Conservation (phyloP, 129 eudicot genomes). For the Flaveria robusta region DNA sequence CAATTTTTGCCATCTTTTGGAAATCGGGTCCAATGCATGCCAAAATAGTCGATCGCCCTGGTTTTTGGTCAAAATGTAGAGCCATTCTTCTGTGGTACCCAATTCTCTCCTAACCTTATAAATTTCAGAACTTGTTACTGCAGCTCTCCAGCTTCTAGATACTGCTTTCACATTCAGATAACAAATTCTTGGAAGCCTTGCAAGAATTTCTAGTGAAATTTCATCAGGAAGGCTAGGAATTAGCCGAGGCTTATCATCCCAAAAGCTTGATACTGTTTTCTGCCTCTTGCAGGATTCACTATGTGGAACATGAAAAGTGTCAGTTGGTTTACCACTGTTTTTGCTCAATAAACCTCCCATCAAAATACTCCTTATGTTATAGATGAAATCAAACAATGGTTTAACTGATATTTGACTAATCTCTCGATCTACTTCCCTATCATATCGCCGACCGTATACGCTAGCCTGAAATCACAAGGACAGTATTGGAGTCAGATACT, state of each 20-base stretch:
- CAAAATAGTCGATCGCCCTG: constrained; percentile 65
- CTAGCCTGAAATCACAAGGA: constrained; percentile 19
- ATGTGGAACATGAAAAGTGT: constrained; percentile 35
- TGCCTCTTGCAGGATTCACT: constrained; percentile 71
- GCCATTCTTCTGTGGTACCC: constrained; percentile 89
- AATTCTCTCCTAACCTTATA: constrained; percentile 73
- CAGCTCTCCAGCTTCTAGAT: constrained; percentile 85
- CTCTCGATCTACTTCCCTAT: not conserved
- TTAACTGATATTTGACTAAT: not conserved
- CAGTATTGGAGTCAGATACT: constrained; percentile 4
- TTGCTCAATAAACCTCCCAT: constrained; percentile 78
- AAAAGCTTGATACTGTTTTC: constrained; percentile 53
- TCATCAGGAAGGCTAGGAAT: constrained; percentile 96
- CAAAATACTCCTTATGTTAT: constrained; percentile 1
- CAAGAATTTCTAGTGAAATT: constrained; percentile 86
- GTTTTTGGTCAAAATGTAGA: constrained; percentile 69
- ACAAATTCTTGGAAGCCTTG: constrained; percentile 72
- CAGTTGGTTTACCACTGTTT: constrained; percentile 32
- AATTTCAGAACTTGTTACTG: constrained; percentile 60
- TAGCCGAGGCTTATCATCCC: constrained; percentile 76
- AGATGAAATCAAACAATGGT: not conserved
- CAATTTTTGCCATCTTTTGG: constrained; percentile 70
- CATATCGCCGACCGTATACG: not conserved
- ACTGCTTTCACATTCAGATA: constrained; percentile 67
- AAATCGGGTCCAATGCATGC: constrained; percentile 83